Evolutionary conservation across 2,329 filamentous ascomycete species (phyloP).

Genomic region (Capronia americana): DNA sequence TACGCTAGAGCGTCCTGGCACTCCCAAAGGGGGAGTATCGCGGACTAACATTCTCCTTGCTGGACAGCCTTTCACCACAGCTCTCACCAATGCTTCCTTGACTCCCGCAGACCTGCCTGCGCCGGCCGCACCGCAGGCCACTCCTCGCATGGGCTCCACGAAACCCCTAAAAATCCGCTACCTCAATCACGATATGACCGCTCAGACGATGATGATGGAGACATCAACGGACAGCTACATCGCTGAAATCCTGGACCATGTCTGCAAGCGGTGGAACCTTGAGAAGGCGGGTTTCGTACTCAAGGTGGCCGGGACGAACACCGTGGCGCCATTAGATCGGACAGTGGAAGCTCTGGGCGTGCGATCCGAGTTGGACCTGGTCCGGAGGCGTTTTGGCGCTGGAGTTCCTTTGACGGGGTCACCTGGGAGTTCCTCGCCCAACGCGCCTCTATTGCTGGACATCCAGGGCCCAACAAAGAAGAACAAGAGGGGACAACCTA

Average conservation of each 20-base stretch:
- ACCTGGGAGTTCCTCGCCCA: constrained; percentile 67
- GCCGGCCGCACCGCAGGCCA: constrained; percentile 52
- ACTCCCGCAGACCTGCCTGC: constrained; percentile 56
- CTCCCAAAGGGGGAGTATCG: constrained; percentile 35
- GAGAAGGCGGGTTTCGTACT: constrained; percentile 69
- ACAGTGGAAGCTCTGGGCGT: constrained; percentile 69
- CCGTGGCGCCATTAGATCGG: constrained; percentile 67
- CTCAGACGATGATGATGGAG: constrained; percentile 60
- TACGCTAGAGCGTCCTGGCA: constrained; percentile 16
- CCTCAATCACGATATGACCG: constrained; percentile 64
- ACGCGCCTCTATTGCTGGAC: constrained; percentile 66
- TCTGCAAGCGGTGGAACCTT: constrained; percentile 67
- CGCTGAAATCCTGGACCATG: constrained; percentile 69
- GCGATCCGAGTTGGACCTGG: constrained; percentile 66
- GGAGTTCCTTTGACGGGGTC: constrained; percentile 63
- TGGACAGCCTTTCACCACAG: constrained; percentile 54
- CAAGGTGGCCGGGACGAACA: constrained; percentile 68
- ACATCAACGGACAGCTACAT: constrained; percentile 71
- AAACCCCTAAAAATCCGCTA: constrained; percentile 67
- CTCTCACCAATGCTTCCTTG: constrained; percentile 53
- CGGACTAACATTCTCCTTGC: constrained; percentile 49
- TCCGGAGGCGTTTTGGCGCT: constrained; percentile 67
- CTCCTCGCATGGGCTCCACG: constrained; percentile 62
- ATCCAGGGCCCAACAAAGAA: constrained; percentile 49
- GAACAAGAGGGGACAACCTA: constrained; percentile 51